phyloP scores from a whole-genome alignment of 495 filamentous ascomycete genomes.

The Acidomyces sp. region DNA sequence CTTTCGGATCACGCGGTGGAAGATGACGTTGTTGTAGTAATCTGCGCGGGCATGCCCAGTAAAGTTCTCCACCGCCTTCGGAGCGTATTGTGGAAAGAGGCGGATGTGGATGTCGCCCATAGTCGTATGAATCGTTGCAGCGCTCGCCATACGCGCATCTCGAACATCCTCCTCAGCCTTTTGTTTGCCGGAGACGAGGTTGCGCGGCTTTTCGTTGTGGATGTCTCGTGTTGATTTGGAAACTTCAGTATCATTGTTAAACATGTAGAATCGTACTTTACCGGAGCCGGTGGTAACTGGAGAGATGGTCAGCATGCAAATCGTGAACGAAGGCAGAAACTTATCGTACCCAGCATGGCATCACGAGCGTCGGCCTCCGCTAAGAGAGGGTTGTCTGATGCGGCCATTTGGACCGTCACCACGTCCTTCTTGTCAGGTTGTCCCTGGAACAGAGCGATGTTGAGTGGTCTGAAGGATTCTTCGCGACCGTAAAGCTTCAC shows the following conservation, averaged over 20 bases:
- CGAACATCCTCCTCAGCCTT: constrained; percentile 51
- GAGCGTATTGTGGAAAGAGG: constrained; percentile 82
- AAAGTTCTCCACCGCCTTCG: constrained; percentile 97
- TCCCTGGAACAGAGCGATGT: constrained; percentile 86
- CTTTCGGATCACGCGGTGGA: constrained; percentile 92
- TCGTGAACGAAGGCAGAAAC: too few relatives aligned
- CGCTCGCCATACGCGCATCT: constrained; percentile 38
- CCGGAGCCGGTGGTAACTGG: constrained; percentile 67
- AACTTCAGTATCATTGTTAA: constrained; percentile 76
- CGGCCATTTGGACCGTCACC: constrained; percentile 95
- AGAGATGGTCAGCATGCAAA: too few relatives aligned
- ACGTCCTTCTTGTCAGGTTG: constrained; percentile 83
- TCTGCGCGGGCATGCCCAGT: constrained; percentile 75
- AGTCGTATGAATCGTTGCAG: constrained; percentile 81
- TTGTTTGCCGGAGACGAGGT: constrained; percentile 33
- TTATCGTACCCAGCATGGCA: constrained; percentile 79
- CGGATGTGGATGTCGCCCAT: constrained; percentile 92
- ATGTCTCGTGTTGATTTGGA: constrained; percentile 79
- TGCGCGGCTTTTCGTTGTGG: constrained; percentile 81
- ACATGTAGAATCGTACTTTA: constrained; percentile 96
- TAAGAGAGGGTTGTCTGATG: constrained; percentile 80
- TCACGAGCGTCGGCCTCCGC: constrained; percentile 87
- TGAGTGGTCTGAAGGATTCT: constrained; percentile 70
- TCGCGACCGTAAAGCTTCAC: constrained; percentile 80
- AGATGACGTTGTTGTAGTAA: constrained; percentile 95